These are phyloP conservation scores for Cryptomeria japonica DNA, from an alignment of 75 land plant genomes.

Conservation along the genomic window DNA sequence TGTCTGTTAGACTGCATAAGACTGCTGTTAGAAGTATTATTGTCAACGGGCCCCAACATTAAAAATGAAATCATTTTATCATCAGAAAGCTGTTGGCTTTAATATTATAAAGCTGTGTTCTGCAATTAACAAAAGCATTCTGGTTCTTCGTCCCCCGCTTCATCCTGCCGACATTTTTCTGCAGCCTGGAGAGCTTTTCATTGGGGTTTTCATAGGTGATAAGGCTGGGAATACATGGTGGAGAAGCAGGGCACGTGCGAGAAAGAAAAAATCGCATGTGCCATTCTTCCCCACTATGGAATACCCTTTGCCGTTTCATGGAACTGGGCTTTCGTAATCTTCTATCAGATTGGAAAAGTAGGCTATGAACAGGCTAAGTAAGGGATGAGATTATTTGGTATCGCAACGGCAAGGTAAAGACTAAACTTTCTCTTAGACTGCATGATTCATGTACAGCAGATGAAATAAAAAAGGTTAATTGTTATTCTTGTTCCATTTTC, in stretches of 20 bases:
- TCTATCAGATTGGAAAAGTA: not conserved
- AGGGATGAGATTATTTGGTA: not conserved
- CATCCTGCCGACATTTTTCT: not conserved
- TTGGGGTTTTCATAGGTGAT: not conserved
- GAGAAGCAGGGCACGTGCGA: conserved; percentile 48
- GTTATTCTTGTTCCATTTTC: not conserved
- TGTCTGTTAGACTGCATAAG: not conserved
- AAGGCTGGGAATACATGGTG: conserved; percentile 29
- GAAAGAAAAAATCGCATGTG: conserved; percentile 19
- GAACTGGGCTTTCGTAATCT: not conserved
- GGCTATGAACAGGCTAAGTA: not conserved
- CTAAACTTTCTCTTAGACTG: not conserved
- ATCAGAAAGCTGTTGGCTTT: not conserved
- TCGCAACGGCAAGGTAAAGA: not conserved
- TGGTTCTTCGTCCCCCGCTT: no score
- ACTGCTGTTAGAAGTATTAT: not conserved
- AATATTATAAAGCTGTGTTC: not conserved
- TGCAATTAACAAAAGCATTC: not conserved
- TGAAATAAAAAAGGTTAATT: not conserved
- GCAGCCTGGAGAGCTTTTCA: not conserved
- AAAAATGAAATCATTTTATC: not conserved
- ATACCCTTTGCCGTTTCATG: conserved; percentile 14
- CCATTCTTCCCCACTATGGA: conserved; percentile 47
- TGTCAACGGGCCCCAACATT: not conserved
- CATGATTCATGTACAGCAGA: not conserved